phyloP scores from a whole-genome alignment of 2,329 filamentous ascomycete species.

The Colletotrichum sp. region DNA sequence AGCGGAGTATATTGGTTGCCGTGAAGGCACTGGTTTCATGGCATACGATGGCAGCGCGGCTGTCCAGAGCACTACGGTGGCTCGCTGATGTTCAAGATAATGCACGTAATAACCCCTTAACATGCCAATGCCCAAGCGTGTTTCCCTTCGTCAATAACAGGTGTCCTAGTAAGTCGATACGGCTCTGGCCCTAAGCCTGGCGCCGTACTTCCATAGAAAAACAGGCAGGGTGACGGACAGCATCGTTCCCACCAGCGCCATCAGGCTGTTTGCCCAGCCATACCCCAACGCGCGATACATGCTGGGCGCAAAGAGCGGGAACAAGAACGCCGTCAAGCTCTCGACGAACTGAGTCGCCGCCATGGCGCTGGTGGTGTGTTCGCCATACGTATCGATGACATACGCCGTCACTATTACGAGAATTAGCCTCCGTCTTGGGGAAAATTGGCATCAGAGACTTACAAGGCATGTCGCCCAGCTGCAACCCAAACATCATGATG shows the following conservation, averaged over 20 bases:
- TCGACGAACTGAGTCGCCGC: neutral
- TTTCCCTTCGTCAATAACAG: neutral
- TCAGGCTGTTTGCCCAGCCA: neutral
- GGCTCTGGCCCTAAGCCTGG: neutral
- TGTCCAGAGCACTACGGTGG: neutral
- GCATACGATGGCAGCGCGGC: neutral
- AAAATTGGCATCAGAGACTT: neutral
- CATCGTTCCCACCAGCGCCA: neutral
- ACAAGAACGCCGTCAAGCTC: neutral
- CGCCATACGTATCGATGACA: neutral
- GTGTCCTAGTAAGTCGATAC: neutral
- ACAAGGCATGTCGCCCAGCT: neutral
- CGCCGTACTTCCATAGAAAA: neutral
- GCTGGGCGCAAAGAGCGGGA: neutral
- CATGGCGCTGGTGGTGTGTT: neutral
- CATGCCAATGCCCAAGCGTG: neutral
- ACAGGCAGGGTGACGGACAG: neutral
- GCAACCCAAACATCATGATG: neutral
- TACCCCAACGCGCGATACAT: neutral
- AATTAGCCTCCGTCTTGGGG: neutral
- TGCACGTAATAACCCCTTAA: neutral
- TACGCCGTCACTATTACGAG: neutral
- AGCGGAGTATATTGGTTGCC: neutral
- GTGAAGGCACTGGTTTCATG: neutral
- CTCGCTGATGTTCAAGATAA: neutral